Base-by-base conservation (phyloP, 1,284 basidiomycete species). In the Melampsora larici-populina region DNA sequence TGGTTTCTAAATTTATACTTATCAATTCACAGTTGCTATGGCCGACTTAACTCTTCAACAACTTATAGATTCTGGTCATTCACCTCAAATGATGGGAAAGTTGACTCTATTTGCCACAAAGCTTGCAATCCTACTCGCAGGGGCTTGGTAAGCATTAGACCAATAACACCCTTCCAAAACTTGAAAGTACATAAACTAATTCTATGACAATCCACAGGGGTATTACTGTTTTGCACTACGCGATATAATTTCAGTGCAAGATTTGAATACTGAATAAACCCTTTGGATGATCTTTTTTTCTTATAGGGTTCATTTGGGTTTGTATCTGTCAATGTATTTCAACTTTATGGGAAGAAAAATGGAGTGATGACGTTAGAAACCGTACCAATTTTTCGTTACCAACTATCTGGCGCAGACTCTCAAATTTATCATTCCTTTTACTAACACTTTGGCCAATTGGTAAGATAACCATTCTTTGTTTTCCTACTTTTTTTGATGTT, bases 311-410 rank as follows among this genome's bases (percentile, higher is more conserved):
- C 29, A 65, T 75, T 51, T 75, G 72, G 72, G 72, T 75, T 40
- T 75, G 72, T 49, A 36, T 64, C 40, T 75, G 72, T 49, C 72
- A 75, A 67, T 75, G 72, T 29, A 17, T 75, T 29, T 66, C 64
- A 18, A 67, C 62, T 51, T 67, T 65, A 21, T 75, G 72, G 72
- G 64, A 75, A 29, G 64, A 75, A 15, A 49, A 36, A 33, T 67
- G 64, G 64, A 49, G 55, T 43, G 60, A 62, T 48, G 36, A 46
- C 1, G 21, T 46, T 24, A 46, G 43, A 46, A 7, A 13, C 11
- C 40, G 40, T 9, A 43, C 1, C 5, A 43, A 13, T 1, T 43
- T 7, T 7, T 43, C 40, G 11, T 1, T 43, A 1, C 40, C 40
- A 9, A 58, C 55, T 18, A 1, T 24, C 43, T 43, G 49, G 36